Conservation (phyloP, 192 early-diverging fungal genomes). For the Coemansia sp. region DNA sequence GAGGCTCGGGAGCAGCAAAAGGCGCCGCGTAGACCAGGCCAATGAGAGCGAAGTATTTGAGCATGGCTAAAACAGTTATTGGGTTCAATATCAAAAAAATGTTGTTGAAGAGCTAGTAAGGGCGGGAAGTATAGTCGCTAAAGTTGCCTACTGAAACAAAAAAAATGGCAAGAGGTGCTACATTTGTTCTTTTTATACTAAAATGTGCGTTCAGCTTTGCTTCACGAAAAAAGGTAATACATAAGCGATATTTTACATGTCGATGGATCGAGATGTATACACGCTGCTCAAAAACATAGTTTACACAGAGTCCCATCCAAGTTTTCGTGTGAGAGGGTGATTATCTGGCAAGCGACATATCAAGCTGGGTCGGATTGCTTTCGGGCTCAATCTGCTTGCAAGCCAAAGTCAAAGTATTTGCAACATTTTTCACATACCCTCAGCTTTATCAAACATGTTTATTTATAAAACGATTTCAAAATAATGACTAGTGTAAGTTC, state of each 20-base stretch:
- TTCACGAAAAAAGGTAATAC: not conserved
- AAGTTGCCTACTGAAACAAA: not conserved
- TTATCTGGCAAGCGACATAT: not conserved
- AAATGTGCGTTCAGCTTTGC: not conserved
- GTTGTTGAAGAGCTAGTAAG: not conserved
- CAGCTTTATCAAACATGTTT: not conserved
- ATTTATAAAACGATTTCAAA: not conserved
- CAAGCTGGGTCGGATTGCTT: not conserved
- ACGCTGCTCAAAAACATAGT: not conserved
- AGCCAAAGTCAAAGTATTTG: not conserved
- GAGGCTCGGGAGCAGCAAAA: not conserved
- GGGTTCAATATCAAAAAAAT: not conserved
- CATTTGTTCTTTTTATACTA: not conserved
- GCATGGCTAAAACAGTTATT: not conserved
- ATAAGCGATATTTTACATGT: not conserved
- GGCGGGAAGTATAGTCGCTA: not conserved
- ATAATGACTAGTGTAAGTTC: not conserved
- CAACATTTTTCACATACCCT: not conserved
- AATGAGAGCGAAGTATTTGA: slow-evolving; percentile 12
- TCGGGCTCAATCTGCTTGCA: not conserved
- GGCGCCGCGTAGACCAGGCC: not conserved
- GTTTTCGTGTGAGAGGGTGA: not conserved
- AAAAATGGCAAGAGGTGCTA: not conserved
- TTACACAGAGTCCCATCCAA: not conserved
- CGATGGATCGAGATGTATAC: not conserved